Base-by-base conservation (phyloP, 2,329 filamentous ascomycete genomes). In the Verticillium zaregamsianum region DNA sequence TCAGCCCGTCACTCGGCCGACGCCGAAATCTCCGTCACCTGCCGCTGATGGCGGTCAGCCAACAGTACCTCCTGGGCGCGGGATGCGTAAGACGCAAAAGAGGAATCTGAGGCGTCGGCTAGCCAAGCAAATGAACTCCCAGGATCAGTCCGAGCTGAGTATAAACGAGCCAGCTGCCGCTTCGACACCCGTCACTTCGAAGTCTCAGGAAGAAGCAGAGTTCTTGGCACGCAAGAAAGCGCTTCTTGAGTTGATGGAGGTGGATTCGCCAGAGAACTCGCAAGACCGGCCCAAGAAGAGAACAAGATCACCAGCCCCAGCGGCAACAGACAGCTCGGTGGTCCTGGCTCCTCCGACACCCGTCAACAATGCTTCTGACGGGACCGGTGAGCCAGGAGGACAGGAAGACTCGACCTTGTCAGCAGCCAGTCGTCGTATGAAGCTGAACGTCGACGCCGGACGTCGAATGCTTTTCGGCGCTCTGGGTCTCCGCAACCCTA, bases 381-480 rank as follows among this genome's bases (percentile, higher is more conserved):
- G 15, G 12, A 15, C 37, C 6, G 17, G 20, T 20, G 54, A 32
- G 28, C 15, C 54, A 32, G 15, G 39, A 7, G 58, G 58, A 20
- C 39, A 35, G 23, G 57, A 55, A 3, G 54, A 25, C 20, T 35
- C 33, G 17, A 65, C 63, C 15, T 65, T 66, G 15, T 58, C 62
- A 17, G 65, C 69, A 12, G 63, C 66, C 8, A 67, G 71, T 61
- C 76, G 74, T 61, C 69, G 70, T 56, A 67, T 71, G n/a, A 73
- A 70, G 37, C 57, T 77, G 5, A 73, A 84, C 61, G 64, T 92
- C 33, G 83, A 81, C 17, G 87, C 88, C 59, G 86, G 87, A 2
- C 82, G 86, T 59, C 84, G 91, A 66, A 78, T 93, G 61, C 73
- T 94, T 0, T 91, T 93, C 68, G 87, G 88, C 9, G 88, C 90